Evolutionary conservation across 768 basidiomycete species (phyloP).

Genomic region (Pleurotus cornucopiae): DNA sequence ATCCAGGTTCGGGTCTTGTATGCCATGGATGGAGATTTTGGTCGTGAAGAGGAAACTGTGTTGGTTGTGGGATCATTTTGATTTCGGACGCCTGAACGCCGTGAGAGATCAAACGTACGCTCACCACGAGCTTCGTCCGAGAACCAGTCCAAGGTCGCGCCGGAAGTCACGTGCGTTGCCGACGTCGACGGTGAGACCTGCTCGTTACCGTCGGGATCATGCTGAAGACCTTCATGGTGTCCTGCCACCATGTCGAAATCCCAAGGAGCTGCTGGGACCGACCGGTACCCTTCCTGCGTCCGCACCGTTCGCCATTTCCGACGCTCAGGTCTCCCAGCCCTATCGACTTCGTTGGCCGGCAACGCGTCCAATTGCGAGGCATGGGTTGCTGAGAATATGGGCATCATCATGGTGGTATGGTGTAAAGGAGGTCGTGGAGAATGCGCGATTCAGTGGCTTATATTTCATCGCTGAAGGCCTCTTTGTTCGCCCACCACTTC

Average conservation of each 20-base stretch:
- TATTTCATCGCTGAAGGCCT: too few relatives aligned
- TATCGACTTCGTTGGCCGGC: not conserved
- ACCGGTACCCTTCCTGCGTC: not conserved
- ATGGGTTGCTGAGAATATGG: constrained; percentile 3
- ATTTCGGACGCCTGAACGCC: not conserved
- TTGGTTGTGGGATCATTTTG: not conserved
- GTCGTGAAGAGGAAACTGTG: not conserved
- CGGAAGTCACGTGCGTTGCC: not conserved
- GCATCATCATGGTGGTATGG: not conserved
- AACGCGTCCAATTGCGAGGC: constrained; percentile 1
- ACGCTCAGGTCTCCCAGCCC: not conserved
- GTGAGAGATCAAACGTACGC: not conserved
- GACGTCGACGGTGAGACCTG: too few relatives aligned
- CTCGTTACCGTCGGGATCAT: too few relatives aligned
- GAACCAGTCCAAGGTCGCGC: not conserved
- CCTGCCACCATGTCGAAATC: too few relatives aligned
- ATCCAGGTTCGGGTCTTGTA: constrained; percentile 54
- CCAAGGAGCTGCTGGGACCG: not conserved
- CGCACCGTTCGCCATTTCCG: not conserved
- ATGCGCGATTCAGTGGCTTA: not conserved
- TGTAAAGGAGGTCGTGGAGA: not conserved
- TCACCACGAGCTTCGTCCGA: not conserved
- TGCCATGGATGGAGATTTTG: constrained; percentile 30
- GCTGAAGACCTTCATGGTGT: too few relatives aligned
- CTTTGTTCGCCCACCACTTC: too few relatives aligned